A percentile compares a stretch with the other conserved stretches of the same genome.
Evolutionary conservation across 441 rosid species (phyloP).

Genomic region (Mallotus japonicus): DNA sequence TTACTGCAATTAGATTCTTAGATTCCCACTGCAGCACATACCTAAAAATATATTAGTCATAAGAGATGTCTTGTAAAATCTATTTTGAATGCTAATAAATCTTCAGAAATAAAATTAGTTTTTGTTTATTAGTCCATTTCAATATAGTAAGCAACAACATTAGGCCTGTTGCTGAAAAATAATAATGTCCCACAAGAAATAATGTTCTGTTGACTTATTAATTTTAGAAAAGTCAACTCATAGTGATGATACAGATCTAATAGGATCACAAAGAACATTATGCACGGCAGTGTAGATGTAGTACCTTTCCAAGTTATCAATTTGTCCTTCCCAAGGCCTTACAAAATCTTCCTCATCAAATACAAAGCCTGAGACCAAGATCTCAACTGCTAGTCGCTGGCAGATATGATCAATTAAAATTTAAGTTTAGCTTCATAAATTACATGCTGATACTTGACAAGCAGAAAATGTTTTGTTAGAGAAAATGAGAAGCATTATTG

Average conservation of each 20-base stretch:
- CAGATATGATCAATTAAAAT: conserved; percentile 18
- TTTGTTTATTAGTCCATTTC: neutral
- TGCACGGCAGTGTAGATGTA: conserved; percentile 2
- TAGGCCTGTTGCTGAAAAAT: neutral
- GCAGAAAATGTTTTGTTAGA: neutral
- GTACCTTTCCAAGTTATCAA: conserved; percentile 77
- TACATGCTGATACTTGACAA: neutral
- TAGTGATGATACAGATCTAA: conserved; percentile 6
- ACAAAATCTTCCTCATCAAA: conserved; percentile 66
- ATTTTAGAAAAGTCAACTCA: conserved; percentile 6
- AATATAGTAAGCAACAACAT: neutral
- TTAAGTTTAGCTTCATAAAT: conserved; percentile 2
- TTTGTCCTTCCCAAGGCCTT: conserved; percentile 85
- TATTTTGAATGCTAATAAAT: conserved; percentile 9
- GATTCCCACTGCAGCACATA: conserved; percentile 95
- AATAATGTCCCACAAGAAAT: neutral
- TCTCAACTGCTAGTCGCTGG: conserved; percentile 88
- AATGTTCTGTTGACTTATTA: neutral
- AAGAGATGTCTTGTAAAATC: conserved; percentile 10
- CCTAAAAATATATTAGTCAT: conserved; percentile 38
- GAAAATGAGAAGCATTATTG: conserved; percentile 4
- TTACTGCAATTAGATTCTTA: conserved; percentile 72
- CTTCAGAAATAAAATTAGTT: neutral
- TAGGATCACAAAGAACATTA: conserved; percentile 8
- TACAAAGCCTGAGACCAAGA: conserved; percentile 73